Percentiles rank a stretch among this genome's conserved stretches.
Conservation (phyloP, 1,284 basidiomycete species). For the Vanrija humicola region DNA sequence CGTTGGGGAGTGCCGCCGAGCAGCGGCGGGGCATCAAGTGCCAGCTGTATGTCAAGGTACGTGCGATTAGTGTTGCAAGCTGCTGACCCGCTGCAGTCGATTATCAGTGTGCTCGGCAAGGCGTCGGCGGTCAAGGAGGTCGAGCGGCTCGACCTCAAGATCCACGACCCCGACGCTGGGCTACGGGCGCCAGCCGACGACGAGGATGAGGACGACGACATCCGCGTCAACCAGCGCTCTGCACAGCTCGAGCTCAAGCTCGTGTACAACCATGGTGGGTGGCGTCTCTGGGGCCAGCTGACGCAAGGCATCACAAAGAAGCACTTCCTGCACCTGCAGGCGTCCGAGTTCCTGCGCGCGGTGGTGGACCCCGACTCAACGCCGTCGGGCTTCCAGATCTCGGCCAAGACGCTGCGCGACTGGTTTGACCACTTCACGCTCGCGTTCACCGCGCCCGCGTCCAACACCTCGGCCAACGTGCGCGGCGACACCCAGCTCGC, state of each 20-base stretch:
- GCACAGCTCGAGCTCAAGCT: constrained; percentile 31
- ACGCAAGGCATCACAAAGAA: constrained; percentile 43
- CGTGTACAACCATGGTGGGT: constrained; percentile 45
- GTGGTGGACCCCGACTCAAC: constrained; percentile 41
- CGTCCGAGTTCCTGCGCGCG: constrained; percentile 41
- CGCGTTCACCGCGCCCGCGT: constrained; percentile 13
- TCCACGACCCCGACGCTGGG: constrained; percentile 34
- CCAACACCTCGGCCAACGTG: constrained; percentile 6
- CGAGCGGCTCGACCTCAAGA: constrained; percentile 40
- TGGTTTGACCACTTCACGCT: constrained; percentile 48
- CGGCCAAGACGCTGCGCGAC: constrained; percentile 39
- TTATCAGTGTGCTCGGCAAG: constrained; percentile 43
- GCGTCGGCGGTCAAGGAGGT: constrained; percentile 34
- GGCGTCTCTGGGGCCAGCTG: background rate
- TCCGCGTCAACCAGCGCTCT: constrained; percentile 5
- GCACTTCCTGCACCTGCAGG: constrained; percentile 43
- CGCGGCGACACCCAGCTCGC: constrained; percentile 39
- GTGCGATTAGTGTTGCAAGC: background rate
- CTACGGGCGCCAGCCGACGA: constrained; percentile 11
- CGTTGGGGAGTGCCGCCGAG: constrained; percentile 21
- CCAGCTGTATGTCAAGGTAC: constrained; percentile 43
- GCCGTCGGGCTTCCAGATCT: constrained; percentile 39
- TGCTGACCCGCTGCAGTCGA: constrained; percentile 29
- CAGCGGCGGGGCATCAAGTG: constrained; percentile 41
- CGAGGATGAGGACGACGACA: constrained; percentile 13